phyloP scores from a whole-genome alignment of 306 rosid species.

The Senna siamea region DNA sequence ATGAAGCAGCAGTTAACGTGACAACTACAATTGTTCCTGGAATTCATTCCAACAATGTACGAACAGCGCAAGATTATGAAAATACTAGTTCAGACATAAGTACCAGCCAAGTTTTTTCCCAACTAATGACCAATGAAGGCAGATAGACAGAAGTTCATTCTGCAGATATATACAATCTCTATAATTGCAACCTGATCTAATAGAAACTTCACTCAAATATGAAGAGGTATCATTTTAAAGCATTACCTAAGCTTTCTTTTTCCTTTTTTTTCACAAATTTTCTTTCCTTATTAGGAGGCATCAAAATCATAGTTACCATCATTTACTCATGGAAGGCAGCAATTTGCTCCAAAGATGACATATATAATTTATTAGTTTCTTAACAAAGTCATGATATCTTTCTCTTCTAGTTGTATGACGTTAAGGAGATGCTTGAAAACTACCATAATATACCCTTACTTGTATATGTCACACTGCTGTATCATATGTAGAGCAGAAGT shows the following conservation, averaged over 20 bases:
- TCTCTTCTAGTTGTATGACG: slow-evolving; percentile 35
- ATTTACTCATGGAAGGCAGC: slow-evolving; percentile 18
- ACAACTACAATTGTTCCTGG: slow-evolving; percentile 40
- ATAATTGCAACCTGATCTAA: slow-evolving; percentile 6
- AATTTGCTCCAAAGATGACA: slow-evolving; percentile 9
- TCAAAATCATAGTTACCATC: slow-evolving; percentile 21
- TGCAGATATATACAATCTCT: slow-evolving; percentile 31
- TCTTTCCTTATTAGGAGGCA: slow-evolving; percentile 27
- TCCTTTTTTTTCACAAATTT: slow-evolving; percentile 9
- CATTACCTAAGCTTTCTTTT: not conserved
- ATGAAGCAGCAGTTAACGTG: slow-evolving; percentile 31
- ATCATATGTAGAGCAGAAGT: slow-evolving; percentile 18
- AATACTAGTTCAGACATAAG: slow-evolving; percentile 56
- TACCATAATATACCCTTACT: slow-evolving; percentile 16
- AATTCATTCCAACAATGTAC: slow-evolving; percentile 42
- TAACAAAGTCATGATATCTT: slow-evolving; percentile 23
- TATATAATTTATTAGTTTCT: slow-evolving; percentile 26
- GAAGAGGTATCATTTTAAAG: slow-evolving; percentile 36
- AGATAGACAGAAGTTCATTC: slow-evolving; percentile 59
- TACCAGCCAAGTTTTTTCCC: slow-evolving; percentile 83
- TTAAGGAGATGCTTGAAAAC: slow-evolving; percentile 30
- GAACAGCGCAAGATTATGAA: slow-evolving; percentile 48
- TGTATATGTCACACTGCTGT: not conserved
- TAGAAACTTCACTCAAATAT: slow-evolving; percentile 23
- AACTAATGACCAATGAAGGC: slow-evolving; percentile 85